Percentiles rank a stretch among this genome's conserved stretches.
phyloP scores from a whole-genome alignment of 2,329 filamentous ascomycete genomes.

The Sarocladiaceae sp. region DNA sequence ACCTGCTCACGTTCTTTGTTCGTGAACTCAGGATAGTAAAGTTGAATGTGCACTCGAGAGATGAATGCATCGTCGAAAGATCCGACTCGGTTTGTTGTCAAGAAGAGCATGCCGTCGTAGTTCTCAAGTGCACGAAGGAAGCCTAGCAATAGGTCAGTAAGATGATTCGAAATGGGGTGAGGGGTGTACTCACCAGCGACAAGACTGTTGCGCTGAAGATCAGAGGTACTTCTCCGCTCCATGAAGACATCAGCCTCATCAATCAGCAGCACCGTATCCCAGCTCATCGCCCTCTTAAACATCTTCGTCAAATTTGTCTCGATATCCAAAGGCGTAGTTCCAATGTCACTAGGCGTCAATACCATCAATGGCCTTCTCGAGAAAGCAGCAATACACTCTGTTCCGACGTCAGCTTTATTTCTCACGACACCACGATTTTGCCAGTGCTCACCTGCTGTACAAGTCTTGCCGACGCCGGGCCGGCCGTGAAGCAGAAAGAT shows the following conservation, averaged over 20 bases:
- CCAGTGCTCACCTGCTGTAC: conserved; percentile 22
- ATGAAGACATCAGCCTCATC: conserved; percentile 26
- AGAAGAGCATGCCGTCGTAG: conserved; percentile 30
- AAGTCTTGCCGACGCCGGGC: conserved; percentile 23
- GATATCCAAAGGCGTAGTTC: conserved; percentile 13
- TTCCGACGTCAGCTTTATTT: not conserved
- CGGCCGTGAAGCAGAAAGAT: conserved; percentile 20
- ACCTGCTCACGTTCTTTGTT: not conserved
- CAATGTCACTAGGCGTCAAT: conserved; percentile 22
- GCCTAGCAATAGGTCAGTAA: conserved; percentile 13
- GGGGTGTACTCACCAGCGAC: conserved; percentile 17
- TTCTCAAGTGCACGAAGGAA: conserved; percentile 32
- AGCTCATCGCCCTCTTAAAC: conserved; percentile 15
- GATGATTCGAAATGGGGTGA: conserved; percentile 21
- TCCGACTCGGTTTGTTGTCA: conserved; percentile 30
- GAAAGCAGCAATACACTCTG: conserved; percentile 29
- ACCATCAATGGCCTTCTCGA: conserved; percentile 26
- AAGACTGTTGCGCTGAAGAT: conserved; percentile 22
- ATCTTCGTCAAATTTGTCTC: conserved; percentile 14
- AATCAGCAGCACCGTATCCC: conserved; percentile 18
- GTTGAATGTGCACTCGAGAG: conserved; percentile 28
- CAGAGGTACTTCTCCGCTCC: conserved; percentile 16
- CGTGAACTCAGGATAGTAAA: conserved; percentile 19
- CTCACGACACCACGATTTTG: not conserved
- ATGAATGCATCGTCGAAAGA: conserved; percentile 33